phyloP scores from a whole-genome alignment of 2,329 filamentous ascomycete species.

The Ophiobolus disseminans region DNA sequence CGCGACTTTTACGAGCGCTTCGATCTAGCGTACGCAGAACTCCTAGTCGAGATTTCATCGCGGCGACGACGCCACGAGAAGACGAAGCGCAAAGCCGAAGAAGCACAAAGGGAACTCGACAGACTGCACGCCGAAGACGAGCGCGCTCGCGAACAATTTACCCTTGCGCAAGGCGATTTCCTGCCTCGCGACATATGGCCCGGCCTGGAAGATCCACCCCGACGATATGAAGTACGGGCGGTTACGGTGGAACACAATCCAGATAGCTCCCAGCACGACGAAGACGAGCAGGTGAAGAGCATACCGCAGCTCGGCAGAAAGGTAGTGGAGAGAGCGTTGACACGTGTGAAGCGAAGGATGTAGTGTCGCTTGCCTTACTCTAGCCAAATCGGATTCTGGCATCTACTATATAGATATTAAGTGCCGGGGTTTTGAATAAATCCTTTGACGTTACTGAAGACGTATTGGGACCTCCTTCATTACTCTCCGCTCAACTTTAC shows the following conservation, averaged over 20 bases:
- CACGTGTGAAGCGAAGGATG: constrained; percentile 47
- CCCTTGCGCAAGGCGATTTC: constrained; percentile 82
- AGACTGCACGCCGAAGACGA: constrained; percentile 76
- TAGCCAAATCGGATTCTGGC: not conserved
- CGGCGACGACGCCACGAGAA: constrained; percentile 75
- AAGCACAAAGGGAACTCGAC: constrained; percentile 78
- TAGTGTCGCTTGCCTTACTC: constrained; percentile 5
- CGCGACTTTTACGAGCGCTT: constrained; percentile 88
- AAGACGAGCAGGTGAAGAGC: constrained; percentile 30
- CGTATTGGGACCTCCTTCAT: too few species aligned
- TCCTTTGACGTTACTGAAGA: too few species aligned
- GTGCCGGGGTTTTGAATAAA: not conserved
- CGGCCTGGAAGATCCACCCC: constrained; percentile 54
- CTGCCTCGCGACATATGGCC: constrained; percentile 89
- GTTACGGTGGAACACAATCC: constrained; percentile 20
- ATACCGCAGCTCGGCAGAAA: constrained; percentile 46
- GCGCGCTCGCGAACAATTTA: constrained; percentile 77
- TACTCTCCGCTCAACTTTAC: too few species aligned
- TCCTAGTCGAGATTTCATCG: constrained; percentile 83
- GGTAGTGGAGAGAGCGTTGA: constrained; percentile 45
- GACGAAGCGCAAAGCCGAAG: constrained; percentile 75
- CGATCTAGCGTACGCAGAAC: constrained; percentile 78
- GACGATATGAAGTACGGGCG: constrained; percentile 43
- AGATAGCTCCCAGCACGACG: constrained; percentile 18
- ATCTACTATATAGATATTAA: not conserved